Base-by-base conservation (phyloP, 192 early-diverging fungal species). In the Coemansia sp. region DNA sequence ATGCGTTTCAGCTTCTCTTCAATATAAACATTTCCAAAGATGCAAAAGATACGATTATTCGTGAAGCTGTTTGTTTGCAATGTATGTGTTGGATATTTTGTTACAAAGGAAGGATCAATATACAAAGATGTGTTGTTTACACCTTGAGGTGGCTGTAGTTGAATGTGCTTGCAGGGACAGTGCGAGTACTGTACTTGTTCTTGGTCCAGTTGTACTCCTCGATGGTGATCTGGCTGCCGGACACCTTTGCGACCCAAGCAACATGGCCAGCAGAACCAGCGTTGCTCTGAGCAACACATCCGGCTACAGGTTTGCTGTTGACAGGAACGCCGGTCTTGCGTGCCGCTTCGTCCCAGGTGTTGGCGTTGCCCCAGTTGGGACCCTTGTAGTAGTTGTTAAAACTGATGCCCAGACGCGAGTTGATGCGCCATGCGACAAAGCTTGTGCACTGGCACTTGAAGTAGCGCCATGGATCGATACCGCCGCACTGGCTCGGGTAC, bases 371-470 rank as follows among this genome's bases (percentile, higher is more conserved):
- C 47, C 47, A 48, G 47, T 48, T 48, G 19, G 47, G 47, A 11
- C 47, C 47, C 67, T 74, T 80, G 61, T 70, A 80, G 54, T 57
- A 40, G 64, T 74, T 80, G 71, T 62, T 31, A 64, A 74, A 80
- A 41, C 64, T 69, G 9, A 80, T 47, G 14, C 63, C 71, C 29
- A 74, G 67, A 1, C 64, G 61, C 38, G 52, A 64, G 77, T 79
- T 79, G 63, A 79, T 79, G 34, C 71, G 77, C 63, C 68, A 70
- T 6, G 71, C 77, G 15, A 69, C 76, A 64, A 72, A 72, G 52
- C 67, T 66, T 28, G 75, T 68, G 65, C 69, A 72, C 63, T 78
- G 75, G 62, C 75, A 72, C 64, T 64, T 72, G 58, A 44, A 68
- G 65, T 64, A 72, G 27, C 36, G 55, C 75, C 69, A 72, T 1